Evolutionary conservation across 495 filamentous ascomycete species (phyloP), one percentile per base, ranked within the genome.

Genomic region (Talaromyces borbonicus): DNA sequence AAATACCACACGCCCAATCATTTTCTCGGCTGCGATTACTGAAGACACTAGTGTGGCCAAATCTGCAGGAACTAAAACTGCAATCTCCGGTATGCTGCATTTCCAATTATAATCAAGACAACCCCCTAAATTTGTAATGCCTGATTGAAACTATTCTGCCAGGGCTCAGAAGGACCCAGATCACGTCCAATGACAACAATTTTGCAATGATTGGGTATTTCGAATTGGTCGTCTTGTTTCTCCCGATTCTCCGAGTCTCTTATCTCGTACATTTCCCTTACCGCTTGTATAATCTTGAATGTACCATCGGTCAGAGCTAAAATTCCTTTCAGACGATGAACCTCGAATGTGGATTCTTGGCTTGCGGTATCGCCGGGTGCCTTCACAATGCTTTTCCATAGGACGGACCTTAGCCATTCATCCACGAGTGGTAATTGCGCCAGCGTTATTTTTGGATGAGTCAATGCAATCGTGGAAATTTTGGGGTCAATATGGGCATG

Each of bases 181-280:
- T 78, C 72, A 52, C 81, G 67, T 35, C 87, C 87, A 58, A 94
- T 93, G 18, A 94, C 56, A 3, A 93, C 83, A 49, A 94, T 65
- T 61, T 92, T 94, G 41, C 85, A 84, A 36, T 61, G 54, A 11
- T 46, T 51, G 9, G 16, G 40, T 16, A 33, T 31, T 4, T 43
- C 46, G 36, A 48, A 51, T 15, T 43, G 48, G 25, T 54, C 59
- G 24, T 52, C 47, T 9, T 52, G 56, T 27, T 42, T 43, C 18
- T 61, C 54, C 2, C 70, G 67, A 16, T 56, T 33, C 11, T 57
- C 61, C 11, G 68, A 67, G 47, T 94, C 87, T 25, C 86, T 71
- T 14, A 97, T 85, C 56, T 97, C 92, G 57, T 96, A 98, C 6
- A 95, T 71, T 46, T 96, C 90, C 25, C 90, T 70, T 3, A 98